Base-by-base conservation (phyloP, 2,329 filamentous ascomycete species). In the Apiospora koreana region DNA sequence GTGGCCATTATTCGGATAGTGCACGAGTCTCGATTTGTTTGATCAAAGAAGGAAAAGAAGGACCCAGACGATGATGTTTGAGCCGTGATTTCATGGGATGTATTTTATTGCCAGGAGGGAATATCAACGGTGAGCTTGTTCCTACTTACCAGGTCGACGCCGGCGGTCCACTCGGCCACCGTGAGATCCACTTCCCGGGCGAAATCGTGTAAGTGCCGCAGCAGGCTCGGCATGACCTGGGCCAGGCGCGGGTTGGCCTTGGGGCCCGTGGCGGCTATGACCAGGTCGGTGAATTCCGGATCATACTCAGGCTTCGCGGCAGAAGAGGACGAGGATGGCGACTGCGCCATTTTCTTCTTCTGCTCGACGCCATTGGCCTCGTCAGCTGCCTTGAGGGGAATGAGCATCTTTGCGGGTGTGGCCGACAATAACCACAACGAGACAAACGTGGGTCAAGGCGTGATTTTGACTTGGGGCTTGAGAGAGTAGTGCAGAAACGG, bases 201-300 rank as follows among this genome's bases (percentile, higher is more conserved):
- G 80, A 95, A 95, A 81, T 94, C 93, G 82, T 96, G 93, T 69
- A 95, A 85, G 82, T 95, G 93, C 69, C 85, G 86, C 78, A 95
- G 90, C 71, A 95, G 83, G 41, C 88, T 87, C 66, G 86, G 80
- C 83, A 95, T 87, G 78, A 95, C 86, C 75, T 90, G 84, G 71
- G 91, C 88, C 76, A 92, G 87, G 54, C 93, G 88, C 42, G 92
- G 89, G 73, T 87, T 84, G 12, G 92, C 91, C 73, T 92, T 89
- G 74, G 92, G 91, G 5, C 93, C 92, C 80, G 93, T 94, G 72
- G 91, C 87, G 72, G 91, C 87, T 78, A 95, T 88, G 79, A 95
- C 93, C 74, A 87, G 84, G 74, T 89, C 81, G 54, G 94, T 96
- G 85, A 95, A 95, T 81, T 84, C 68, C 12, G 72, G 68, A 58